Base-by-base conservation (phyloP, 2,329 filamentous ascomycete genomes). In the Sordariomycetes sp. region DNA sequence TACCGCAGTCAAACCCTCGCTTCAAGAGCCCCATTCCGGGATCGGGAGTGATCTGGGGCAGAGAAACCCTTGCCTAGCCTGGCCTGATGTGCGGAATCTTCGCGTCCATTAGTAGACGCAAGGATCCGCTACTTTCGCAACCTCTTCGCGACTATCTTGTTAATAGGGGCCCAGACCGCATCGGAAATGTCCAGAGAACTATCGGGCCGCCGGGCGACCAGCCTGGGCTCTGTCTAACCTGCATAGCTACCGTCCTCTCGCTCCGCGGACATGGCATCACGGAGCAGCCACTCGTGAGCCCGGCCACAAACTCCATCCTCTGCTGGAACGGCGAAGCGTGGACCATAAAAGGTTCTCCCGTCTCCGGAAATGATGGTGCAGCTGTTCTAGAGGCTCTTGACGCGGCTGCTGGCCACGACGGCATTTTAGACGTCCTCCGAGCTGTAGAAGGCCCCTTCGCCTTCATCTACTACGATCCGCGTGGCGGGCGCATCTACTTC, bases 321-420 rank as follows among this genome's bases (percentile, higher is more conserved):
- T 97, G 93, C 78, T 99, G 94, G 94, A 99, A 99, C 67, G 94
- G 94, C 51, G 94, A 99, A 69, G 93, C 91, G 1, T 99, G 94
- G 94, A 86, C 81, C 59, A 78, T 96, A 55, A 72, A 71, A 10
- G 79, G 78, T 37, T 65, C 78, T 11, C 65, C 70, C 1, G 76
- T 96, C n/a, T 60, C 66, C 6, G 88, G 85, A 59, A 97, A 96
- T 67, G 94, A 99, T 71, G 89, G 89, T 3, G 79, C 87, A 65
- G 72, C 75, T 7, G 76, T 97, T 20, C 85, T 93, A 66, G 67
- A 76, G 37, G 66, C 81, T 43, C 76, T 96, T 54, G 53, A 61
- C 52, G 59, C 54, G 25, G 62, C 65, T 61, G 37, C 60, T 54
- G 61, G 66, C 53, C 62, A 70, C 55, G 64, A 65, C 22, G 70